Percentiles rank a stretch among this genome's conserved stretches.
These are phyloP conservation scores for Globisporangium spiculum DNA, from an alignment of 352 stramenopile genomes.

Conservation along the genomic window DNA sequence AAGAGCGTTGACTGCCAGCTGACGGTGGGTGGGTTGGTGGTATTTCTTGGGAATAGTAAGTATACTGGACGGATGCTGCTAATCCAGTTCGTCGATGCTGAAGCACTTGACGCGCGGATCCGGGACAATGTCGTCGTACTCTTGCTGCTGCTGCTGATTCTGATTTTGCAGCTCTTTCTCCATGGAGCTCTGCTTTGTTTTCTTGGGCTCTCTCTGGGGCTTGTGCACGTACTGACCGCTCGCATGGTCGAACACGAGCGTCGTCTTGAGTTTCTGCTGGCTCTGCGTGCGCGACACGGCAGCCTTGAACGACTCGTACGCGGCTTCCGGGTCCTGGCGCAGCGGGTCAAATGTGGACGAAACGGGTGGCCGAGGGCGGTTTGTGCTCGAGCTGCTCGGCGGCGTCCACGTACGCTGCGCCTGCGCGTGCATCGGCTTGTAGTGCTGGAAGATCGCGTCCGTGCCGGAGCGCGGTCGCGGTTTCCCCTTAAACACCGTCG, in stretches of 20 bases:
- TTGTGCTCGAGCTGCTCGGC: neutral
- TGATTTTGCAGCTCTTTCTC: neutral
- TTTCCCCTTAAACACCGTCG: neutral
- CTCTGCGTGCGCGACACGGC: conserved; percentile 19
- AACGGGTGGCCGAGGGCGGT: neutral
- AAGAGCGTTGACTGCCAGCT: neutral
- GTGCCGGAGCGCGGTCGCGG: conserved; percentile 7
- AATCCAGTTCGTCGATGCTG: conserved; percentile 61
- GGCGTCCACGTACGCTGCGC: conserved; percentile 10
- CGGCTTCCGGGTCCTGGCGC: conserved; percentile 12
- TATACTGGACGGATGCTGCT: neutral
- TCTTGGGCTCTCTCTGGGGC: conserved; percentile 18
- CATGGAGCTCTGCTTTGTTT: neutral
- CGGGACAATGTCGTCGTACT: neutral
- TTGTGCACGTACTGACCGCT: conserved; percentile 25
- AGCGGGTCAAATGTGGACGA: conserved; percentile 9
- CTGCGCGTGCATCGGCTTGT: neutral
- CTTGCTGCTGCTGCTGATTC: neutral
- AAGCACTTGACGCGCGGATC: conserved; percentile 34
- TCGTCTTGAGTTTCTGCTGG: conserved; percentile 23
- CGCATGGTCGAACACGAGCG: conserved; percentile 29
- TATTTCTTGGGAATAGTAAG: neutral
- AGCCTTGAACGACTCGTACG: conserved; percentile 17
- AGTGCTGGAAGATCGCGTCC: conserved; percentile 14
- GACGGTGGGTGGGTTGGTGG: neutral